Base-by-base conservation (phyloP, 1,284 basidiomycete genomes). In the Apiotrichum gracile region DNA sequence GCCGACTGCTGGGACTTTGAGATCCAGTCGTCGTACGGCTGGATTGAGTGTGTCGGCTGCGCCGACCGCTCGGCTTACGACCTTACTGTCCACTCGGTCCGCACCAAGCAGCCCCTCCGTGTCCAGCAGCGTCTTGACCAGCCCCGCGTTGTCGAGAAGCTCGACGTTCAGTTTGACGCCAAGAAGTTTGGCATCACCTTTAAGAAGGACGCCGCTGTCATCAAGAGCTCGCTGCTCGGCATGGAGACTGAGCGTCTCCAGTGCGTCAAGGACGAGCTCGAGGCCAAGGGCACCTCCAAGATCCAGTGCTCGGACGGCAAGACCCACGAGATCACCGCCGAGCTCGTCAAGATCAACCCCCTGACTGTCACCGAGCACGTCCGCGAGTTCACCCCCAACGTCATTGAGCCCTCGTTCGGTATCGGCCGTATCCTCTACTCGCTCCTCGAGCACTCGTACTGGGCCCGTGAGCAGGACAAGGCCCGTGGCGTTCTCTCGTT, bases 31-130 rank as follows among this genome's bases (percentile, higher is more conserved):
- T 88, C 88, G 44, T 87, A 85, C 65, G 94, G 94, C 48, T 98
- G 96, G 96, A 94, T 91, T 57, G 96, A 98, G 78, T 98, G 94
- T 74, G 93, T 97, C 47, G 96, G 94, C n/a, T 98, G 96, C 76
- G 94, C 96, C 43, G 94, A 99, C 77, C 86, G 96, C 51, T 90
- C 91, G 12, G 96, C 96, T 27, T 98, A 97, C 76, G 96, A 98
- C 63, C 68, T 83, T 50, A 81, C 79, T n/a, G 81, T 83, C 25
- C 82, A 83, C 72, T 72, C 77, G 52, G 75, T 75, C 57, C 76
- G 78, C 64, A 79, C 76, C 55, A 80, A 81, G 66, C 83, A 85
- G 61, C 79, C 84, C 27, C 79, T 94, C 24, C 82, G 90, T 25
- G 91, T 93, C 35, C 83, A 91, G 47, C 83, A 93, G 77, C 84